A percentile compares a stretch with the other conserved stretches of the same genome.
phyloP scores from a whole-genome alignment of 352 stramenopile species.

The Globisporangium canariense region DNA sequence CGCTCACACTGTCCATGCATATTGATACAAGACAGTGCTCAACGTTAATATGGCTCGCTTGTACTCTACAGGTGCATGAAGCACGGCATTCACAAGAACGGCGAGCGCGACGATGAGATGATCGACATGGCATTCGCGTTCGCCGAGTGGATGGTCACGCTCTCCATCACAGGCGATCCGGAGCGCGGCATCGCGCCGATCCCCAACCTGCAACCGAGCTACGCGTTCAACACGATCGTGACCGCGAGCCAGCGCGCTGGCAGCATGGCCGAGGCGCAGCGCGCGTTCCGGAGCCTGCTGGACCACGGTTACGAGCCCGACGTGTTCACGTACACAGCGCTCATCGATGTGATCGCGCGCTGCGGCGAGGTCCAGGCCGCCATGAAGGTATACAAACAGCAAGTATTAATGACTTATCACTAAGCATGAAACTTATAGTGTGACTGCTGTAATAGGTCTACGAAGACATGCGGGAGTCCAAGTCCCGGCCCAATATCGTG shows the following conservation, averaged over 20 bases:
- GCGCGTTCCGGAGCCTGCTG: conserved; percentile 52
- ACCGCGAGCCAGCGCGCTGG: conserved; percentile 68
- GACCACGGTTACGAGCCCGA: conserved; percentile 59
- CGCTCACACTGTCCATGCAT: too few relatives aligned
- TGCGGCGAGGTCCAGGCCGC: conserved; percentile 41
- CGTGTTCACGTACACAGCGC: conserved; percentile 78
- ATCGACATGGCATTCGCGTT: conserved; percentile 68
- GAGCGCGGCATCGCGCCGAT: conserved; percentile 37
- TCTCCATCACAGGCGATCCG: conserved; percentile 42
- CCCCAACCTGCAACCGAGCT: conserved; percentile 50
- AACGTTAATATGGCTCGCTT: neutral
- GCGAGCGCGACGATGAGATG: conserved; percentile 41
- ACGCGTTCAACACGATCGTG: conserved; percentile 78
- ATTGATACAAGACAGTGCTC: too few relatives aligned
- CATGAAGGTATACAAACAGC: conserved; percentile 26
- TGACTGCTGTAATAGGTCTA: conserved; percentile 29
- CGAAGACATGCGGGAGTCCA: conserved; percentile 56
- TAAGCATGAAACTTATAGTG: neutral
- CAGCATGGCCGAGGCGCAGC: conserved; percentile 48
- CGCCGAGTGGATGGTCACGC: conserved; percentile 64
- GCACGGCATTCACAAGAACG: conserved; percentile 54
- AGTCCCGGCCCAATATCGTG: conserved; percentile 67
- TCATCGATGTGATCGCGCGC: conserved; percentile 71
- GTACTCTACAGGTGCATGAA: conserved; percentile 54
- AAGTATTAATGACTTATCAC: neutral